Base-by-base conservation (phyloP, 305 asterid species). In the Rubia tinctorum region DNA sequence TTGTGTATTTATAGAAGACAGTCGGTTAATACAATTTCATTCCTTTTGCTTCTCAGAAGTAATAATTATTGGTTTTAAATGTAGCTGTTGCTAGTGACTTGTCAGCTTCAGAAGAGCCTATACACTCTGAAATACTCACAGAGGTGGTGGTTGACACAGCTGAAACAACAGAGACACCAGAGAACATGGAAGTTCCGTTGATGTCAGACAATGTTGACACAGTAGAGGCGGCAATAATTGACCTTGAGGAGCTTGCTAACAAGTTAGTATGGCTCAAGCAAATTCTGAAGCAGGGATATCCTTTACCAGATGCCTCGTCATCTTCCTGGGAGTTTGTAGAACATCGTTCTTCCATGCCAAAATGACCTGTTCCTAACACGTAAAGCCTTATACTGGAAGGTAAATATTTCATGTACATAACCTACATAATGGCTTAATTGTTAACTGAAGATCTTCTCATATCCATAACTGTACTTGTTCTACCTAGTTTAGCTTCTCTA, bases 221-320 rank as follows among this genome's bases (percentile, higher is more conserved):
- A 5, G 2, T 80, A 20, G 96, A 85, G 71, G 89, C 91, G 15
- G 79, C 88, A 1, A 53, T 91, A 23, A 5, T 85, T 79, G 90
- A 82, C 78, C 78, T 93, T 82, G 91, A 85, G 81, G 90, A 86
- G 73, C 82, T 75, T 45, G 22, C 78, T 18, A 83, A 73, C 78
- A 91, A 85, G 84, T 77, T 93, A 34, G 87, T 82, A 76, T 83
- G 88, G 93, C 86, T 91, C 30, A 83, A 72, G 76, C 72, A 47
- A 30, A 62, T 85, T 44, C 11, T 88, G 68, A 71, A 53, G 44
- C 12, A 71, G 0, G 86, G 86, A 23, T 58, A 34, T 59, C 83
- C 86, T 58, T 22, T 82, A 20, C 72, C 89, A 47, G 69, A 82
- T 74, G 68, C 39, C 12, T 39, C 22, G 17, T 17, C n/a, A 47